Conservation (phyloP, 768 basidiomycete species). For the Mycena polygramma region DNA sequence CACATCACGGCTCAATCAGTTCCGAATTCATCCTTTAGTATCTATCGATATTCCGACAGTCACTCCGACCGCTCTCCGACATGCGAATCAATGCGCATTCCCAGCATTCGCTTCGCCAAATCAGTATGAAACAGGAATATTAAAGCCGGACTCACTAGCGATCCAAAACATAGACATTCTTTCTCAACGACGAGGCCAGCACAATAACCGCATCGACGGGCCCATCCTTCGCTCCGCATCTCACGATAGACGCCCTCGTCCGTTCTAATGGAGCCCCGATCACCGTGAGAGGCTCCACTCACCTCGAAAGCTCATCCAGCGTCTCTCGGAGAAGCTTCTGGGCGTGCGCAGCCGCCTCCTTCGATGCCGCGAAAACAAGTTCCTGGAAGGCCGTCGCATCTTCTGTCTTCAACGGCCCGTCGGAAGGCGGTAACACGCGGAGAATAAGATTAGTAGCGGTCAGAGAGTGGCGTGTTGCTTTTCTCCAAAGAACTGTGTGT, state of each 20-base stretch:
- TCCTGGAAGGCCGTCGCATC: background rate
- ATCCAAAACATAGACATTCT: conserved; percentile 34
- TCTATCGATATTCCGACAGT: conserved; percentile 14
- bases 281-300: conserved; percentile 23
- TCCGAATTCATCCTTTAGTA: conserved; percentile 2
- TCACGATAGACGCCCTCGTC: conserved; percentile 31
- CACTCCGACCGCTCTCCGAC: conserved; percentile 7
- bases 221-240: conserved; percentile 36
- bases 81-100: conserved; percentile 32
- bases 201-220: conserved; percentile 35
- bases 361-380: background rate
- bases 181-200: conserved; percentile 32
- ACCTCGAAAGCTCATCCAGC: conserved; percentile 9
- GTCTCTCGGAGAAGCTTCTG: conserved; percentile 10
- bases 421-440: conserved; percentile 14
- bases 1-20: too few species aligned
- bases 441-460: conserved; percentile 18
- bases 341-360: background rate
- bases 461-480: conserved; percentile 23
- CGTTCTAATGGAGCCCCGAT: conserved; percentile 30
- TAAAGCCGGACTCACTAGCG: conserved; percentile 8
- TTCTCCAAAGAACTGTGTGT: conserved; percentile 31
- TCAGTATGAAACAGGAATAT: too few species aligned
- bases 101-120: conserved; percentile 36
- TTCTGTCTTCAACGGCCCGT: background rate